Percentiles rank a stretch among this genome's conserved stretches.
Evolutionary conservation across 2,329 filamentous ascomycete species (phyloP).

Genomic region (Blastomyces gilchristii): DNA sequence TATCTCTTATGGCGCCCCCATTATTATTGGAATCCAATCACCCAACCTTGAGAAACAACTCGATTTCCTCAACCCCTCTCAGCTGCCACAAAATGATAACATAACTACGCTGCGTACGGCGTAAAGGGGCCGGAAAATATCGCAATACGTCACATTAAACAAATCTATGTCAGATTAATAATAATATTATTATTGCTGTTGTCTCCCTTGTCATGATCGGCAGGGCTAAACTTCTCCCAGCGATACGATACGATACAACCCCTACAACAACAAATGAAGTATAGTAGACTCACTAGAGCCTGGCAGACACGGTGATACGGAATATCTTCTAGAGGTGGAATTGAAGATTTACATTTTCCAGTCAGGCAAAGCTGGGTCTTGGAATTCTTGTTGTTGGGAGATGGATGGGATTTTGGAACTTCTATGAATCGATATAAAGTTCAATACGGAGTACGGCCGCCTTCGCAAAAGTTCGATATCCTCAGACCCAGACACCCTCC

Average conservation of each 20-base stretch:
- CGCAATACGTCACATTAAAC: not conserved
- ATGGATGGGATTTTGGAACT: not conserved
- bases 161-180: not conserved
- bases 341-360: not conserved
- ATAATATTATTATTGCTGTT: no score
- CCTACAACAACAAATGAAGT: not conserved
- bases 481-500: not conserved
- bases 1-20: no score
- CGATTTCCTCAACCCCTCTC: not conserved
- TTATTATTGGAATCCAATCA: not conserved
- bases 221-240: not conserved
- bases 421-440: not conserved
- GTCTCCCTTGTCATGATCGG: not conserved
- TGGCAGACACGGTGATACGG: not conserved
- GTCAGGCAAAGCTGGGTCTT: not conserved
- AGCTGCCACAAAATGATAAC: not conserved
- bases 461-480: not conserved
- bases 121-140: not conserved
- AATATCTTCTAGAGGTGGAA: not conserved
- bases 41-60: not conserved
- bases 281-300: not conserved
- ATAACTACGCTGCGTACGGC: no score
- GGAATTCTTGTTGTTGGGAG: not conserved
- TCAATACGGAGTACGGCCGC: not conserved
- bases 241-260: not conserved